phyloP scores from a whole-genome alignment of 768 basidiomycete species.

The Xerocomellus intermedius region DNA sequence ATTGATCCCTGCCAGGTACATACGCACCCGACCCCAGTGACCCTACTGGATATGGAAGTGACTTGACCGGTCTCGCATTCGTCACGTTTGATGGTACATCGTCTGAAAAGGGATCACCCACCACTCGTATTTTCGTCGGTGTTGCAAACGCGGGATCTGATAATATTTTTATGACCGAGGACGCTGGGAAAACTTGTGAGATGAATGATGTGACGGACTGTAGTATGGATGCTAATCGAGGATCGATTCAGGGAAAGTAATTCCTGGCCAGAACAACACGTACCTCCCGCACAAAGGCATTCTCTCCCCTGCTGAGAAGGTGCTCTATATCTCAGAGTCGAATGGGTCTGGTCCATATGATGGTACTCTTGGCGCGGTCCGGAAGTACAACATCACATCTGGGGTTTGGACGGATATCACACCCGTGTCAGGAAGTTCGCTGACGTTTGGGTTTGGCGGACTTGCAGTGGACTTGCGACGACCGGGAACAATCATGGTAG shows the following conservation, averaged over 20 bases:
- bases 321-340: slow-evolving; percentile 59
- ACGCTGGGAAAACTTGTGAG: slow-evolving; percentile 41
- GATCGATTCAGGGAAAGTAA: slow-evolving; percentile 45
- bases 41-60: slow-evolving; percentile 6
- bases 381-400: slow-evolving; percentile 53
- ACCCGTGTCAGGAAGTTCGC: slow-evolving; percentile 54
- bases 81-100: slow-evolving; percentile 15
- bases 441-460: slow-evolving; percentile 64
- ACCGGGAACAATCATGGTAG: slow-evolving; percentile 67
- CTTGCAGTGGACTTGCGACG: slow-evolving; percentile 57
- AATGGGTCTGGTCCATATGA: slow-evolving; percentile 67
- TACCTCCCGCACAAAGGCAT: slow-evolving; percentile 69
- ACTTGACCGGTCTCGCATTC: slow-evolving; percentile 10
- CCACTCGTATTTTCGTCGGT: slow-evolving; percentile 66
- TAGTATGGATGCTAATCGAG: background rate
- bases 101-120: slow-evolving; percentile 50
- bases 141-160: slow-evolving; percentile 55
- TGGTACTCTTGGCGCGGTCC: slow-evolving; percentile 49
- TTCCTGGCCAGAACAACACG: slow-evolving; percentile 55
- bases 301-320: slow-evolving; percentile 53
- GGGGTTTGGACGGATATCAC: slow-evolving; percentile 61
- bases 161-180: slow-evolving; percentile 55
- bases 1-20: slow-evolving; percentile 3
- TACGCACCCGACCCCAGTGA: slow-evolving; percentile 10
- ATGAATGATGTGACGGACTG: background rate